A percentile compares a stretch with the other conserved stretches of the same genome.
phyloP scores from a whole-genome alignment of 2,329 filamentous ascomycete genomes.

The Fusarium falciforme region DNA sequence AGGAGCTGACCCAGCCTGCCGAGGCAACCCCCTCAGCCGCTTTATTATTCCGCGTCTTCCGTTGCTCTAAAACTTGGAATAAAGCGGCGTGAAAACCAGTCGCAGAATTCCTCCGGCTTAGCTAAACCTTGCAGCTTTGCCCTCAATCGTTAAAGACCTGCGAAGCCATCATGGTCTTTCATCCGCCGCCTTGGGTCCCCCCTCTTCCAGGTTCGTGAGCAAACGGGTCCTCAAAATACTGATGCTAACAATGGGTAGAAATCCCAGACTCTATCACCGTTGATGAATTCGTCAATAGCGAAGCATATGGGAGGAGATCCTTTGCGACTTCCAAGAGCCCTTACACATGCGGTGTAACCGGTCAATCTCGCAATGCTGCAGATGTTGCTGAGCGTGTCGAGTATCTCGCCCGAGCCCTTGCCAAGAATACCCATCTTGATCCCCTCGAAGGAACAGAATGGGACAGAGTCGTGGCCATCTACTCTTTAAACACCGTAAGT shows the following conservation, averaged over 20 bases:
- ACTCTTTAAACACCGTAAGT: slow-evolving; percentile 80
- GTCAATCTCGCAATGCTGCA: slow-evolving; percentile 70
- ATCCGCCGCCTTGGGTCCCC: slow-evolving; percentile 21
- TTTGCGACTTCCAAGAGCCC: slow-evolving; percentile 74
- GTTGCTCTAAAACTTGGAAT: not conserved
- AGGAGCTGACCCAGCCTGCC: not conserved
- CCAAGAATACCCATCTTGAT: slow-evolving; percentile 72
- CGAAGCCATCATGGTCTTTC: slow-evolving; percentile 14
- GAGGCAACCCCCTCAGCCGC: not conserved
- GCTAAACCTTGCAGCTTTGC: not conserved
- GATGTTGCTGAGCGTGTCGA: slow-evolving; percentile 76
- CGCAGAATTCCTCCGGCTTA: not conserved
- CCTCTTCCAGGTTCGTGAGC: slow-evolving; percentile 10
- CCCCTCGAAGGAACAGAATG: slow-evolving; percentile 78
- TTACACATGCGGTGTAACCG: slow-evolving; percentile 81
- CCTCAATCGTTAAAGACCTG: not conserved
- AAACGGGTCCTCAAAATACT: not conserved
- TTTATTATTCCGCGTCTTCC: not conserved
- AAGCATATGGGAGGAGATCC: slow-evolving; percentile 56
- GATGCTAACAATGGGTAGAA: not conserved
- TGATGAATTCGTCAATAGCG: slow-evolving; percentile 79
- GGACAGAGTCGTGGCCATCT: slow-evolving; percentile 83
- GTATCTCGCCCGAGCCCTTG: slow-evolving; percentile 74
- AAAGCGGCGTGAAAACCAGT: not conserved
- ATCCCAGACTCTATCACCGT: slow-evolving; percentile 59